phyloP scores from a whole-genome alignment of 129 eudicot genomes.

The Centaurea solstitialis region DNA sequence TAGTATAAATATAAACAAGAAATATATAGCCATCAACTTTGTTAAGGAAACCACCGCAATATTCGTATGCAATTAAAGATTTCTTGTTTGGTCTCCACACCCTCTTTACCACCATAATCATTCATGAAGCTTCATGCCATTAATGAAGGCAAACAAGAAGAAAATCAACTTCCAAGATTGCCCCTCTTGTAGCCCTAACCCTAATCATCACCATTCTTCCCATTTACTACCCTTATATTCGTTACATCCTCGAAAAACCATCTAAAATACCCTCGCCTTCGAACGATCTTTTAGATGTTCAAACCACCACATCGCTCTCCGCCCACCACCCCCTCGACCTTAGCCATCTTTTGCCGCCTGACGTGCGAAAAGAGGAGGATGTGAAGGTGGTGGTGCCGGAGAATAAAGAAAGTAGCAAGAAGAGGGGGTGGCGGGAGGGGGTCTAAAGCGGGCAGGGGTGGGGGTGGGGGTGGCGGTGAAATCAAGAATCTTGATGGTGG shows the following conservation, averaged over 20 bases:
- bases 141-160: constrained; percentile 59
- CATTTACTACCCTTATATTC: constrained; percentile 46
- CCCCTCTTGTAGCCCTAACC: constrained; percentile 41
- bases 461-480: background rate
- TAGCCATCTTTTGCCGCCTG: constrained; percentile 31
- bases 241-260: constrained; percentile 26
- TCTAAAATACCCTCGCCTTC: constrained; percentile 1
- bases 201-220: constrained; percentile 43
- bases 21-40: constrained; percentile 43
- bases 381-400: background rate
- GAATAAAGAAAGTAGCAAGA: constrained; percentile 17
- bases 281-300: constrained; percentile 18
- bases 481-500: background rate
- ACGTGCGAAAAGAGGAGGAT: constrained; percentile 14
- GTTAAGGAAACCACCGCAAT: constrained; percentile 45
- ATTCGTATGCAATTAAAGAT: constrained; percentile 27
- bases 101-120: constrained; percentile 15
- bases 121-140: constrained; percentile 59
- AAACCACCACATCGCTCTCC: constrained; percentile 23
- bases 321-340: constrained; percentile 36
- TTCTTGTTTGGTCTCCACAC: background rate
- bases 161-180: constrained; percentile 41
- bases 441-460: background rate
- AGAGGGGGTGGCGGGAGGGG: constrained; percentile 20
- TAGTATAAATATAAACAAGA: constrained; percentile 37